phyloP scores from a whole-genome alignment of 2,329 filamentous ascomycete species.

The Calonectria pseudoreteaudii region DNA sequence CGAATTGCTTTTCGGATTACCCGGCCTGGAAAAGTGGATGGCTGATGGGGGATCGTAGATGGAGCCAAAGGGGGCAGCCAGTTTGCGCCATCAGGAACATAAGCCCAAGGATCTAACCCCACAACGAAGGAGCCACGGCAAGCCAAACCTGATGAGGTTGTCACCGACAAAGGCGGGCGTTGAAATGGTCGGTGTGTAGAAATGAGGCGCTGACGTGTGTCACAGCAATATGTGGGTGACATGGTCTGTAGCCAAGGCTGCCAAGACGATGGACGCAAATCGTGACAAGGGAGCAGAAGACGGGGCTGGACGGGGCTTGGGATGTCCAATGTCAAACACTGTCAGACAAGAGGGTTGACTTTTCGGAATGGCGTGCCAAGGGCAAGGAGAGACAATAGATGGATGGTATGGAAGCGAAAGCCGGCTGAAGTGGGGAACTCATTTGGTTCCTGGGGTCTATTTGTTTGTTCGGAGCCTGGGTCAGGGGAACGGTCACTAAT shows the following conservation, averaged over 20 bases:
- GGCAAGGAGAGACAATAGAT: neutral
- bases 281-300: conserved; percentile 27
- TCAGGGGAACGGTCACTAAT: neutral
- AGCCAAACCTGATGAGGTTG: conserved; percentile 12
- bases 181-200: conserved; percentile 18
- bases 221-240: conserved; percentile 3
- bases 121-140: neutral
- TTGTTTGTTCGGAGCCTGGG: conserved; percentile 1
- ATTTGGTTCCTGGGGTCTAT: conserved; percentile 2
- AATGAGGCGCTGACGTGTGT: conserved; percentile 43
- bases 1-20: conserved; percentile 3
- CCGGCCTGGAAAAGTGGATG: conserved; percentile 7
- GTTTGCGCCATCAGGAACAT: neutral
- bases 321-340: conserved; percentile 25
- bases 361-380: neutral
- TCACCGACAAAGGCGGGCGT: neutral
- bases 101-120: neutral
- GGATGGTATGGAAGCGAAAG: conserved; percentile 4
- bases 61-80: neutral
- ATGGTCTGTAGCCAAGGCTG: conserved; percentile 4
- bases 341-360: neutral
- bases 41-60: neutral
- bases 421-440: conserved; percentile 7
- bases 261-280: conserved; percentile 8
- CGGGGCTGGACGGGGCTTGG: neutral